Base-by-base conservation (phyloP, 495 filamentous ascomycete genomes). In the Darksidea phi region DNA sequence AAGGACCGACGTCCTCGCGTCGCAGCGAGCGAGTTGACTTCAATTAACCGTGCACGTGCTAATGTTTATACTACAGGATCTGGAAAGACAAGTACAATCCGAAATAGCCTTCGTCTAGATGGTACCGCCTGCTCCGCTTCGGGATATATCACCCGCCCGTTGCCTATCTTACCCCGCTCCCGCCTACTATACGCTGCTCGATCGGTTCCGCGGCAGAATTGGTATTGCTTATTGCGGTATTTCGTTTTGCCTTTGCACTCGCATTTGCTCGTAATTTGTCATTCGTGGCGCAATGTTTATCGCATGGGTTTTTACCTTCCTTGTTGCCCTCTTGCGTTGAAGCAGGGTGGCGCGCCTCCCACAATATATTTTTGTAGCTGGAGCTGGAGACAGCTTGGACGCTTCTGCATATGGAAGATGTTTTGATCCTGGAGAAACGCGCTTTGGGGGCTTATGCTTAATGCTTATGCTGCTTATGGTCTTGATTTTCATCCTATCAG, bases 71-170 rank as follows among this genome's bases (percentile, higher is more conserved):
- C 17, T 25, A 51, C 48, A 96, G 91, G 91, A 95, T 96, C 63
- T 95, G 91, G 91, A 96, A 96, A 72, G 89, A 93, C 48, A 96
- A 96, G 74, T 96, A 96, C 75, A 83, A 89, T 70, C 84, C 89
- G 62, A 78, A 86, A 71, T 69, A 55, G 28, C 18, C 13, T 54
- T n/a, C 20, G 49, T 10, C 6, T 18, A 25, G n/a, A n/a, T n/a
- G n/a, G n/a, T n/a, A n/a, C n/a, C n/a, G n/a, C n/a, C 32, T 17
- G 49, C 12, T 24, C 18, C 15, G 15, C 21, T 4, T 15, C 12
- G 47, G 13, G 47, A 13, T 6, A 43, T 43, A 20, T 43, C 41
- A 15, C 5, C 5, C 13, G 18, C 41, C 13, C 3, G 41, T 15
- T 43, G 15, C 5, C 13, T 43, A 43, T 20, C 41, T 43, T 43